phyloP scores from a whole-genome alignment of 441 rosid genomes.

The Arabidopsis lyrata region DNA sequence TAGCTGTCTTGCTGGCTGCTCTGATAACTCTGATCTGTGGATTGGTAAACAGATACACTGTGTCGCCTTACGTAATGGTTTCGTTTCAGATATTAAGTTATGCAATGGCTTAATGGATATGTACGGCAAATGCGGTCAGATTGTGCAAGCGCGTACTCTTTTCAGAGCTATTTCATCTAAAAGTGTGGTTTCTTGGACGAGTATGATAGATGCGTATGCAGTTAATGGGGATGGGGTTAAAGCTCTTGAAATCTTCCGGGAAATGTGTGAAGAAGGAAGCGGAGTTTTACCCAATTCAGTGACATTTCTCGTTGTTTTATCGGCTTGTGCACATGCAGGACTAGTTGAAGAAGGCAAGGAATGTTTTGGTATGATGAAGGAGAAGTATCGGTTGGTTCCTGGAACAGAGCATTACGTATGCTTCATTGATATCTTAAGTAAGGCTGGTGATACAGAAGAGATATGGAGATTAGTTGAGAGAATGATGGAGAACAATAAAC shows the following conservation, averaged over 20 bases:
- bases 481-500: slow-evolving; percentile 45
- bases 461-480: slow-evolving; percentile 59
- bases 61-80: slow-evolving; percentile 58
- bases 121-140: slow-evolving; percentile 79
- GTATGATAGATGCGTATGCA: slow-evolving; percentile 78
- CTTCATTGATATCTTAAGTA: slow-evolving; percentile 69
- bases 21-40: slow-evolving; percentile 69
- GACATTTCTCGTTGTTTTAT: slow-evolving; percentile 77
- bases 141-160: slow-evolving; percentile 47
- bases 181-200: slow-evolving; percentile 79
- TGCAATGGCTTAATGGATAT: slow-evolving; percentile 75
- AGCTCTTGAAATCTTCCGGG: slow-evolving; percentile 62
- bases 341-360: slow-evolving; percentile 62
- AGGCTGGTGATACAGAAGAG: slow-evolving; percentile 68
- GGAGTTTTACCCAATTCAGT: slow-evolving; percentile 65
- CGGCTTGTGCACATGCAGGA: slow-evolving; percentile 86
- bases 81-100: slow-evolving; percentile 59
- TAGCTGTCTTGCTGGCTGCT: slow-evolving; percentile 73
- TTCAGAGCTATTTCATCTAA: slow-evolving; percentile 54
- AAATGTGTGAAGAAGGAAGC: slow-evolving; percentile 55
- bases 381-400: slow-evolving; percentile 51
- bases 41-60: slow-evolving; percentile 80
- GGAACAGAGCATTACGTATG: slow-evolving; percentile 71
- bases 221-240: slow-evolving; percentile 66
- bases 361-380: slow-evolving; percentile 57